Base-by-base conservation (phyloP, 768 basidiomycete species). In the Dentipellis fragilis region DNA sequence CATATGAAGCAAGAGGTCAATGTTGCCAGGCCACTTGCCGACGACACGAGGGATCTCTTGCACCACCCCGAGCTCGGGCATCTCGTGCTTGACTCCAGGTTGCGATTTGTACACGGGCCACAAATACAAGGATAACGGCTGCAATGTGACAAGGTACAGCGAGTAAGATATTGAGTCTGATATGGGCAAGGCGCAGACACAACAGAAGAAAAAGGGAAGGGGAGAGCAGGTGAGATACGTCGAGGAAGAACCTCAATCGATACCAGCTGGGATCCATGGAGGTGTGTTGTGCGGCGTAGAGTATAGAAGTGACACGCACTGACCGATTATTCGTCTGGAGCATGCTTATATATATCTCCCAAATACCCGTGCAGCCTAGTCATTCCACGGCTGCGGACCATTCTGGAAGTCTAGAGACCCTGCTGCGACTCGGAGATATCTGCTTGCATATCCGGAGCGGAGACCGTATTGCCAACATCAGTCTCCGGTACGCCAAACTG, bases 11-110 rank as follows among this genome's bases (percentile, higher is more conserved):
- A 68, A 51, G 35, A 71, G 39, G 54, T 71, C 70, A 39, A 71
- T 37, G 51, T 69, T 69, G 10, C 69, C 69, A 1, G 66, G 68
- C 63, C 67, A 67, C 56, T 62, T 63, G 22, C 68, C 69, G 8
- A 54, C 38, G n/a, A 69, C 64, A n/a, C 61, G 59, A 10, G 69
- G 62, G 47, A 67, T 59, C 10, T 62, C 48, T 7, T 55, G 49
- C 16, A 62, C 65, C n/a, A 29, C 58, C 62, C 22, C 61, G 46
- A 8, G 52, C 50, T 48, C 56, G 52, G 0, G 64, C 65, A 19
- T 59, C 58, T 16, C 56, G 52, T 29, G 50, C 57, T 17, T 62
- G 59, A 1, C 12, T 2, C 59, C 59, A 61, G 11, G 46, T 8
- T 0, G 50, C 19, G 34, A 60, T 57, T 11, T 54, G n/a, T 17